Conservation (phyloP, 73 alveolate species). For the Paramecium biaurelia region DNA sequence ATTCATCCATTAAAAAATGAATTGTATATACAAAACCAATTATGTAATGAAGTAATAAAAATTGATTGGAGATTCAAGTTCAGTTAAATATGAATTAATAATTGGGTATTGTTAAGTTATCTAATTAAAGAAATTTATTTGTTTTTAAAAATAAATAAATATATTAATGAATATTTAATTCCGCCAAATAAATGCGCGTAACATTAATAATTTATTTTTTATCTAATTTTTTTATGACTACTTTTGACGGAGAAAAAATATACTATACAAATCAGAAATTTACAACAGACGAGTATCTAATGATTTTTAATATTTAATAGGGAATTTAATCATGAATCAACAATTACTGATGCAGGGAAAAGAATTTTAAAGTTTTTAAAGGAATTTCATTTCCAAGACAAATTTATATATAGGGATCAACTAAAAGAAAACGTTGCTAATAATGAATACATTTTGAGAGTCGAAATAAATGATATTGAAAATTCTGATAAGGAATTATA, state of each 20-base stretch:
- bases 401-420: not conserved
- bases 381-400: slow-evolving; percentile 19
- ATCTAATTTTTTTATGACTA: not conserved
- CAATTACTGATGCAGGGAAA: not conserved
- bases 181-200: slow-evolving; percentile 20
- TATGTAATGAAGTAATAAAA: not conserved
- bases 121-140: not conserved
- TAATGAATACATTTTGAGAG: not conserved
- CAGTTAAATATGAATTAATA: not conserved
- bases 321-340: not conserved
- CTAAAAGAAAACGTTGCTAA: not conserved
- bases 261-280: slow-evolving; percentile 26
- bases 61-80: not conserved
- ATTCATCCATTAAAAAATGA: not conserved
- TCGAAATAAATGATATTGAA: slow-evolving; percentile 27
- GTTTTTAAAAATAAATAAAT: not conserved
- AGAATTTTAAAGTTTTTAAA: not conserved
- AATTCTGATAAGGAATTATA: not conserved
- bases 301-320: not conserved
- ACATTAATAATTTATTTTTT: not conserved
- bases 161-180: not conserved
- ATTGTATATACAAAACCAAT: not conserved
- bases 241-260: slow-evolving; percentile 9
- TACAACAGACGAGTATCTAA: slow-evolving; percentile 15
- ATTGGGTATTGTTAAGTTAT: not conserved